These are phyloP conservation scores for Lunularia cruciata DNA, from an alignment of 225 moss, liverwort and hornwort species.

Conservation along the genomic window DNA sequence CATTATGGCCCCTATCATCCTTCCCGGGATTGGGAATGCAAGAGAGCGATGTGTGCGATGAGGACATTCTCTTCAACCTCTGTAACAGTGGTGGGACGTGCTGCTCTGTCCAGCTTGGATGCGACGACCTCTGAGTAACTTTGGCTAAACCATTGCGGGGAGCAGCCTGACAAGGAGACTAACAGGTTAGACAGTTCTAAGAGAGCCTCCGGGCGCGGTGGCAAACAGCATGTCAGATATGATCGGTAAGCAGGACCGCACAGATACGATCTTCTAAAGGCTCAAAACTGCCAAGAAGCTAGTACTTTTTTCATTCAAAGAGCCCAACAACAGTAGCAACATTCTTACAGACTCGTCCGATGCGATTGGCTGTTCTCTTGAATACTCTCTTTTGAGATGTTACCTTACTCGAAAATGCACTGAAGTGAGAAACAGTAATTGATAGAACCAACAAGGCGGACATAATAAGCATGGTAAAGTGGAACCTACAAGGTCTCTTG, in stretches of 20 bases:
- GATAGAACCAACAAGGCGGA: no score
- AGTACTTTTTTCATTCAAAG: no score
- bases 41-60: slow-evolving; percentile 29
- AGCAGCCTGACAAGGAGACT: slow-evolving; percentile 33
- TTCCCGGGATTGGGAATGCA: slow-evolving; percentile 34
- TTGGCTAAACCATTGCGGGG: slow-evolving; percentile 34
- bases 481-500: slow-evolving; percentile 56
- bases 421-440: no score
- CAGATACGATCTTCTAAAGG: no score
- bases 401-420: no score
- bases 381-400: no score
- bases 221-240: neutral
- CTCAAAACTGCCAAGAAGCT: no score
- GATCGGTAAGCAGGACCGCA: no score
- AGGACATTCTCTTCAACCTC: slow-evolving; percentile 42
- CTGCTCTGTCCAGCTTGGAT: slow-evolving; percentile 47
- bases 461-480: slow-evolving; percentile 9
- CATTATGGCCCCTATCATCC: slow-evolving; percentile 42
- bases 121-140: slow-evolving; percentile 39
- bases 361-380: no score
- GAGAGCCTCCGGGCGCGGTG: neutral
- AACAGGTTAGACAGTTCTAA: slow-evolving; percentile 4
- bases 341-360: no score
- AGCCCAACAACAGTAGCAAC: no score
- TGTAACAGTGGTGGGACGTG: slow-evolving; percentile 44